Percentiles rank a stretch among this genome's conserved stretches.
Evolutionary conservation across 2,329 filamentous ascomycete genomes (phyloP).

Genomic region (Diaporthe nobilis): DNA sequence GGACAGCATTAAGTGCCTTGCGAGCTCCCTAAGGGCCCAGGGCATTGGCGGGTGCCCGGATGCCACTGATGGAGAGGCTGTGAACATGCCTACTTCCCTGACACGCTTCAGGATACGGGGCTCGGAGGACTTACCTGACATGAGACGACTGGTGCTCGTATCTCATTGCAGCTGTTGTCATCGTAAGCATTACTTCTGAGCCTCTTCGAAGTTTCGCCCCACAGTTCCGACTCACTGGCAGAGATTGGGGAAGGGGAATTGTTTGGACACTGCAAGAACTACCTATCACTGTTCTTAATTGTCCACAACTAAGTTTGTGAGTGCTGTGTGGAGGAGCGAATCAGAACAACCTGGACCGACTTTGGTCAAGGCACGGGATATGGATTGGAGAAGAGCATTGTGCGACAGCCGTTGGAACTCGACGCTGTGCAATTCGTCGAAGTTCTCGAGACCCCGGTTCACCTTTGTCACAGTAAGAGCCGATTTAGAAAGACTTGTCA

Average conservation of each 20-base stretch:
- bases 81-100: background rate
- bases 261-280: background rate
- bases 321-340: background rate
- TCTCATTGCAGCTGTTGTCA: background rate
- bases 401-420: background rate
- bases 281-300: background rate
- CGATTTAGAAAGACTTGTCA: background rate
- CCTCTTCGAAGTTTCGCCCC: too few relatives aligned
- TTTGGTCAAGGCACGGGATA: fast-evolving
- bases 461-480: background rate
- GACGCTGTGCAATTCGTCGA: background rate
- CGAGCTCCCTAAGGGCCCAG: background rate
- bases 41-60: background rate
- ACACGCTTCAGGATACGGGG: background rate
- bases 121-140: background rate
- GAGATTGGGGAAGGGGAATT: background rate
- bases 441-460: background rate
- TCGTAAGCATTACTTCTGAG: background rate
- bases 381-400: background rate
- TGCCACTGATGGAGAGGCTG: background rate
- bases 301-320: background rate
- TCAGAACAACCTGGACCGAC: fast-evolving
- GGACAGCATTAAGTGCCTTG: slow-evolving; percentile 13
- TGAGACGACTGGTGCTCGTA: background rate
- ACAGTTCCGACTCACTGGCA: fast-evolving